Base-by-base conservation (phyloP, 345 rosid species). In the Gossypium rotundifolium region DNA sequence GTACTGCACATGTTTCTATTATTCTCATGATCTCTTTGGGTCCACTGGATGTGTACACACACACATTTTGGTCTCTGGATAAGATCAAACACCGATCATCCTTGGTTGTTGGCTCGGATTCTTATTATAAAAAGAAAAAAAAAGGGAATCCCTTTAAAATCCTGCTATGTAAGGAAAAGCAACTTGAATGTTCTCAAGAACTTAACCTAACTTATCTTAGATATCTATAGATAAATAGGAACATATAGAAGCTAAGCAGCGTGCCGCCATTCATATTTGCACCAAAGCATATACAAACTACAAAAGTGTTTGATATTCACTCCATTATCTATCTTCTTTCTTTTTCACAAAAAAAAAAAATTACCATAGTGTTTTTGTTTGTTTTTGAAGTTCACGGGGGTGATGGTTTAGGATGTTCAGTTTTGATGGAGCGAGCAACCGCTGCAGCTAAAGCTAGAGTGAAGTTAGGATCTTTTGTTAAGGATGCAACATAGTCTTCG, bases 391-490 rank as follows among this genome's bases (percentile, higher is more conserved):
- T 42, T 72, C 25, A 59, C 2, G 51, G 44, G 25, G 13, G 17
- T 59, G 55, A 40, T 20, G 64, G 45, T 44, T 13, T 59, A 9
- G 55, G 16, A 16, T 23, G 57, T 22, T 58, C 59, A 29, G 29
- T 58, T 57, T 20, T 57, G 46, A 86, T 78, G 25, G 85, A 81
- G 7, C 78, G 75, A 29, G 85, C 87, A 67, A 88, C 87, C 38
- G 82, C 85, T 0, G 82, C 70, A 20, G 90, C 90, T 68, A 88
- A 53, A 58, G 82, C 79, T 40, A 53, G 20, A 4, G 86, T 79
- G 79, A 87, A 84, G 57, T 61, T 72, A 13, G 85, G 87, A 65
- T 87, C 88, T 66, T 65, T 81, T 6, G 84, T 67, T n/a, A 84
- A 54, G 8, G 85, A 82, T 48, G 85, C 70, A 3, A 75, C 81